A percentile compares a stretch with the other conserved stretches of the same genome.
Evolutionary conservation across 2,329 filamentous ascomycete genomes (phyloP).

Genomic region (Penicillium sp.): DNA sequence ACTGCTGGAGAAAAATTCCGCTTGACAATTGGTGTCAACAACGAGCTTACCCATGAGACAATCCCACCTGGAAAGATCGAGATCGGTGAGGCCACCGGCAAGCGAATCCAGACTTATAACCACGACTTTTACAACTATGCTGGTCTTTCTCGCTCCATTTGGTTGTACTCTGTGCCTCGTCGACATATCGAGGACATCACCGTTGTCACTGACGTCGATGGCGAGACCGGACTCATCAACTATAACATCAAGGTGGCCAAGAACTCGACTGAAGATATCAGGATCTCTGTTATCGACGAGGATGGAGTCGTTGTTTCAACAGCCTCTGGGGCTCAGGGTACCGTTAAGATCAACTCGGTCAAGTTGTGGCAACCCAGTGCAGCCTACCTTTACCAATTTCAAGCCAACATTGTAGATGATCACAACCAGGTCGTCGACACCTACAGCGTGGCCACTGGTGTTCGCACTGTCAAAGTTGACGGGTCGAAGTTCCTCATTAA

Average conservation of each 20-base stretch:
- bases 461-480: slow-evolving; percentile 22
- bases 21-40: slow-evolving; percentile 33
- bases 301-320: not conserved
- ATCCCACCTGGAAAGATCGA: slow-evolving; percentile 28
- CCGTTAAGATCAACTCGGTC: slow-evolving; percentile 14
- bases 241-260: not conserved
- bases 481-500: slow-evolving; percentile 29
- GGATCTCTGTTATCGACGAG: not conserved
- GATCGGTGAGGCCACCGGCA: slow-evolving; percentile 11
- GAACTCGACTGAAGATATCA: not conserved
- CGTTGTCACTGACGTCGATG: slow-evolving; percentile 20
- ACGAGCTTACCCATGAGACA: slow-evolving; percentile 29
- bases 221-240: slow-evolving; percentile 1
- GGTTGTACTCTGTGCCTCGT: slow-evolving; percentile 25
- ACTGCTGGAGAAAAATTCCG: slow-evolving; percentile 24
- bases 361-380: slow-evolving; percentile 23
- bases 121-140: slow-evolving; percentile 36
- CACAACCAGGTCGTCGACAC: slow-evolving; percentile 14
- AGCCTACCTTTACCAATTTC: too few relatives aligned
- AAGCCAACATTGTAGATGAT: slow-evolving; percentile 9
- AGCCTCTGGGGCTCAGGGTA: slow-evolving; percentile 9
- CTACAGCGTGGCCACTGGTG: slow-evolving; percentile 23
- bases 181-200: slow-evolving; percentile 25
- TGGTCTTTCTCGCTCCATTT: slow-evolving; percentile 31
- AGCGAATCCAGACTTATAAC: slow-evolving; percentile 25